These are phyloP conservation scores for Aulographum hederae DNA, from an alignment of 2,329 filamentous ascomycete genomes.

Conservation along the genomic window DNA sequence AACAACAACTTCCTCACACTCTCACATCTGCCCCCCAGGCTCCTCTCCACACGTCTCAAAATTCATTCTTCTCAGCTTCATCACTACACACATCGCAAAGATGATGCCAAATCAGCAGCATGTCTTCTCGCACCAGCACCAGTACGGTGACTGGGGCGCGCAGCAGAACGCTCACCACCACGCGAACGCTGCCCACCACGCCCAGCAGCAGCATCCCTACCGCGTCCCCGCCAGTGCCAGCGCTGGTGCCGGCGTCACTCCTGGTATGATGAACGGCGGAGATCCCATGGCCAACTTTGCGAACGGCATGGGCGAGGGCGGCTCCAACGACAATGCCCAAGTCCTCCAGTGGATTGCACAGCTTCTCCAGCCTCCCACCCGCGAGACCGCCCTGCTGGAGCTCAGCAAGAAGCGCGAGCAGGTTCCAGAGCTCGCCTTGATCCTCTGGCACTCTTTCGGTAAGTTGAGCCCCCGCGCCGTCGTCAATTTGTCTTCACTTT, in stretches of 20 bases:
- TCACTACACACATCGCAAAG: conserved; percentile 3
- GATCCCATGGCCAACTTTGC: conserved; percentile 17
- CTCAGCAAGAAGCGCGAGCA: conserved; percentile 98
- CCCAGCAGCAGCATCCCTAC: conserved; percentile 43
- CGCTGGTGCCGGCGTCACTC: conserved; percentile 19
- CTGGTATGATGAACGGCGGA: conserved; percentile 8
- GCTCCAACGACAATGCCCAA: conserved; percentile 79
- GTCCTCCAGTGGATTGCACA: conserved; percentile 91
- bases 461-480: conserved; percentile 17
- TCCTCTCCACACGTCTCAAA: conserved; percentile 1
- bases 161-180: conserved; percentile 1
- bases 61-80: conserved; percentile 4
- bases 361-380: conserved; percentile 67
- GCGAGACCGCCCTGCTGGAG: conserved; percentile 83
- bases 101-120: conserved; percentile 1
- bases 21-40: not conserved
- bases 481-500: not conserved
- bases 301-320: conserved; percentile 23
- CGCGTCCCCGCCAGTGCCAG: conserved; percentile 52
- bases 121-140: conserved; percentile 4
- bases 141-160: not conserved
- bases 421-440: conserved; percentile 86
- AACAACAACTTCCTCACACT: too few species aligned
- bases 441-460: conserved; percentile 98
- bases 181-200: conserved; percentile 4